Evolutionary conservation across 768 basidiomycete species (phyloP).

Genomic region (Boletus reticuloceps): DNA sequence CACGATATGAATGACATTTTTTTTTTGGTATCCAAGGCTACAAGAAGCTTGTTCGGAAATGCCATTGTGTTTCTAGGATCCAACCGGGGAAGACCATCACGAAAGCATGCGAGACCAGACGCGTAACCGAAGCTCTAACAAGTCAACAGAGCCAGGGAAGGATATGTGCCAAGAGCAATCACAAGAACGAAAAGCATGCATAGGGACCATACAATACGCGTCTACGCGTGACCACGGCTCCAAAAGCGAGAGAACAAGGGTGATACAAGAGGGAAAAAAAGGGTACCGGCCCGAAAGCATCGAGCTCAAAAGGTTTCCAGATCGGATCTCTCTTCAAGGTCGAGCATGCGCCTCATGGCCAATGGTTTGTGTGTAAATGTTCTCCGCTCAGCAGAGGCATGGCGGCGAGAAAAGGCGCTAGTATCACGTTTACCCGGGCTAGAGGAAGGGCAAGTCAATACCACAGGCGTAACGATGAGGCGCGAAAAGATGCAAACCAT

Average conservation of each 20-base stretch:
- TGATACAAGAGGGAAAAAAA: not conserved
- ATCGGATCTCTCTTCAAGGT: conserved; percentile 3
- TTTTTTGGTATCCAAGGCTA: too few relatives aligned
- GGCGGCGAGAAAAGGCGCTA: conserved; percentile 7
- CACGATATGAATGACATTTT: too few relatives aligned
- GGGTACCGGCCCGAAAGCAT: not conserved
- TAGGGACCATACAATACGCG: conserved; percentile 3
- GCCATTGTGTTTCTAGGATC: too few relatives aligned
- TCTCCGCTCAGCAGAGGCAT: conserved; percentile 1
- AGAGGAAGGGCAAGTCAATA: not conserved
- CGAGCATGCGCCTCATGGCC: conserved; percentile 8
- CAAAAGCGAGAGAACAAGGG: not conserved
- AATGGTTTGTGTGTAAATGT: not conserved
- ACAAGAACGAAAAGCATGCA: too few relatives aligned
- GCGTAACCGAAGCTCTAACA: too few relatives aligned
- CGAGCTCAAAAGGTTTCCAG: conserved; percentile 13
- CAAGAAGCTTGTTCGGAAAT: too few relatives aligned
- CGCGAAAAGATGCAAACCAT: conserved; percentile 11
- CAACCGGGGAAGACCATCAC: too few relatives aligned
- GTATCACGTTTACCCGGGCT: conserved; percentile 2
- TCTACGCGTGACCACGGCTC: conserved; percentile 4
- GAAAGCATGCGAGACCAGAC: too few relatives aligned
- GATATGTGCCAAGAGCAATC: too few relatives aligned
- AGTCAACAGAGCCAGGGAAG: too few relatives aligned
- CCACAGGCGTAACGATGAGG: not conserved